Conservation (phyloP, 495 filamentous ascomycete species). For the Penicillium macrosclerotiorum region DNA sequence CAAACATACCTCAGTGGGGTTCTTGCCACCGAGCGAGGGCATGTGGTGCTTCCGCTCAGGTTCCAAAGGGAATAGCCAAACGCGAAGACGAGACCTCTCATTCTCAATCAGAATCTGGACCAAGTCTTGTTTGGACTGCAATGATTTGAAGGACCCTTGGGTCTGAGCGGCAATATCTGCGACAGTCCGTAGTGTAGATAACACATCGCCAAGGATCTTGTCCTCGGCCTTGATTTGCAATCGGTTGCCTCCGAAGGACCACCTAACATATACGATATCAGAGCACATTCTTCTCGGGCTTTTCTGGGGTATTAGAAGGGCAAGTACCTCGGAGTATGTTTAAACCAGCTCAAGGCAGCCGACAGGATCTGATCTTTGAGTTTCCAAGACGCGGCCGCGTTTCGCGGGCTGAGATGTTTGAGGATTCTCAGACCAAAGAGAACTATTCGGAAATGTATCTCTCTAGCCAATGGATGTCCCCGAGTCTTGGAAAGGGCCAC, state of each 20-base stretch:
- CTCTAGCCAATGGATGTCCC: slow-evolving; percentile 82
- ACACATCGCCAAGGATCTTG: slow-evolving; percentile 75
- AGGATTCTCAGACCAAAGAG: slow-evolving; percentile 78
- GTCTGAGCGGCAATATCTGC: slow-evolving; percentile 54
- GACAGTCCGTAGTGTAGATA: slow-evolving; percentile 56
- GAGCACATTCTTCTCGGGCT: too few species aligned
- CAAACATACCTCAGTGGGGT: slow-evolving; percentile 29
- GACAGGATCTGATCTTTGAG: slow-evolving; percentile 87
- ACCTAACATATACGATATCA: slow-evolving; percentile 52
- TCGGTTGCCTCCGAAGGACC: slow-evolving; percentile 94
- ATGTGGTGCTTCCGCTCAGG: slow-evolving; percentile 61
- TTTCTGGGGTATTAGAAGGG: too few species aligned
- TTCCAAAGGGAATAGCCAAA: slow-evolving; percentile 86
- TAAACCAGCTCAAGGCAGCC: slow-evolving; percentile 86
- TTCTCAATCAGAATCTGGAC: slow-evolving; percentile 76
- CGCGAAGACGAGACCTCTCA: slow-evolving; percentile 76
- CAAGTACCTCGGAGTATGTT: slow-evolving; percentile 61
- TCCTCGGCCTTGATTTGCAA: slow-evolving; percentile 92
- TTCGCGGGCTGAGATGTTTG: slow-evolving; percentile 62
- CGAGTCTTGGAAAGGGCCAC: slow-evolving; percentile 65
- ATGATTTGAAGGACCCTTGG: slow-evolving; percentile 55
- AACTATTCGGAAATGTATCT: slow-evolving; percentile 84
- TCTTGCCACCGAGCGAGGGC: slow-evolving; percentile 33
- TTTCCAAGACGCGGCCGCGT: slow-evolving; percentile 60
- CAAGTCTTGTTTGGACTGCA: slow-evolving; percentile 77